Evolutionary conservation across 2,329 filamentous ascomycete species (phyloP).

Genomic region (Lithohypha guttulata): DNA sequence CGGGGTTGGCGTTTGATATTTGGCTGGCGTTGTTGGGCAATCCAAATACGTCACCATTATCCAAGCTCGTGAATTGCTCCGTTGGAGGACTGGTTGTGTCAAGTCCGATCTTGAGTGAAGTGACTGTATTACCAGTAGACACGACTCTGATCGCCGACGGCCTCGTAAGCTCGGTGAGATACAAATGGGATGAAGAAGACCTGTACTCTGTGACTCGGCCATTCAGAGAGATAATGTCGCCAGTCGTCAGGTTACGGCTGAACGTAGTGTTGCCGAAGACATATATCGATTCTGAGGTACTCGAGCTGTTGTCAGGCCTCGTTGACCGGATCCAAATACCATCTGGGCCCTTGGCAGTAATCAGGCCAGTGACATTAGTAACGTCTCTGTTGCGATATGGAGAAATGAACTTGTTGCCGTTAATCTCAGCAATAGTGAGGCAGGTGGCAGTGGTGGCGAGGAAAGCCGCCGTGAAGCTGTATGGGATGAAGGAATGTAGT

Average conservation of each 20-base stretch:
- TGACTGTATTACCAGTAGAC: slow-evolving; percentile 44
- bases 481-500: background rate
- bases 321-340: slow-evolving; percentile 57
- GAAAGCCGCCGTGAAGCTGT: slow-evolving; percentile 7
- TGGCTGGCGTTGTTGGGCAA: slow-evolving; percentile 52
- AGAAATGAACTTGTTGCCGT: slow-evolving; percentile 54
- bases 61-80: slow-evolving; percentile 50
- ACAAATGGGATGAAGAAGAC: slow-evolving; percentile 46
- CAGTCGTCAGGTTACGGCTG: slow-evolving; percentile 44
- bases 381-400: slow-evolving; percentile 47
- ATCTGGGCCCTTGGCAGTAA: slow-evolving; percentile 51
- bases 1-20: slow-evolving; percentile 50
- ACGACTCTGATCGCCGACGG: slow-evolving; percentile 45
- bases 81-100: slow-evolving; percentile 46
- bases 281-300: slow-evolving; percentile 56
- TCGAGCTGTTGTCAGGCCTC: slow-evolving; percentile 42
- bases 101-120: slow-evolving; percentile 51
- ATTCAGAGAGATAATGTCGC: slow-evolving; percentile 49
- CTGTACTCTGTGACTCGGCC: slow-evolving; percentile 52
- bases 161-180: slow-evolving; percentile 51
- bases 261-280: slow-evolving; percentile 46
- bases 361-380: slow-evolving; percentile 49
- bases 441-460: slow-evolving; percentile 25
- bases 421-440: slow-evolving; percentile 50
- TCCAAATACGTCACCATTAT: slow-evolving; percentile 54